A percentile compares a stretch with the other conserved stretches of the same genome.
Evolutionary conservation across 257 asterid species (phyloP).

Genomic region (Penstemon eatonii): DNA sequence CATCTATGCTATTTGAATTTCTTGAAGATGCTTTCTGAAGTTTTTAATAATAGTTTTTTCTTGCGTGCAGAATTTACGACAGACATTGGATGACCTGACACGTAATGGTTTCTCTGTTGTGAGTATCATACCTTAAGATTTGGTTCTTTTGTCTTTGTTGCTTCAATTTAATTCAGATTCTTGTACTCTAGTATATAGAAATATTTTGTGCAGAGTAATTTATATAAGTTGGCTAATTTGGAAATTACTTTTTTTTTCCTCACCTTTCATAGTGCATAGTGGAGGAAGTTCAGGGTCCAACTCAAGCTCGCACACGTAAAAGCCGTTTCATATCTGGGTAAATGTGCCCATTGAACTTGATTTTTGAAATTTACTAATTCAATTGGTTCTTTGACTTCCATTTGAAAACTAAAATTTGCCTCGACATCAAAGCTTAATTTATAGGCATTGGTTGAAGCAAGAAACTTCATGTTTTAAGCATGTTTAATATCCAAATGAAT

Average conservation of each 20-base stretch:
- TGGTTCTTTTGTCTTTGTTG: conserved; percentile 21
- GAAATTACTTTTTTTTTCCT: neutral
- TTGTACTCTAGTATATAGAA: neutral
- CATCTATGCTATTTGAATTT: neutral
- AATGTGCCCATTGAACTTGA: conserved; percentile 24
- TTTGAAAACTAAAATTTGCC: conserved; percentile 4
- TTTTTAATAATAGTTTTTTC: conserved; percentile 26
- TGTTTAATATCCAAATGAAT: neutral
- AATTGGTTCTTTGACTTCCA: conserved; percentile 13
- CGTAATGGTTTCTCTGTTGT: conserved; percentile 95
- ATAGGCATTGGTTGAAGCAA: neutral
- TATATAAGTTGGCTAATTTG: neutral
- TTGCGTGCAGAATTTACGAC: conserved; percentile 78
- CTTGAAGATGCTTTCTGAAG: conserved; percentile 1
- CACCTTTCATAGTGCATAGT: conserved; percentile 69
- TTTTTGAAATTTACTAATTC: conserved; percentile 15
- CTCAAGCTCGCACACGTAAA: conserved; percentile 95
- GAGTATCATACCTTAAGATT: conserved; percentile 44
- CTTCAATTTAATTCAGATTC: conserved; percentile 7
- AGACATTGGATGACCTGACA: conserved; percentile 94
- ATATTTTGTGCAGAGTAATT: neutral
- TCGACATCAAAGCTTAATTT: neutral
- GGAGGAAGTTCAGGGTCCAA: conserved; percentile 99
- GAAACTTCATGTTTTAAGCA: neutral
- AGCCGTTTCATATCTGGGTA: conserved; percentile 98